Evolutionary conservation across 805 yeast genomes (phyloP).

Genomic region (Blastobotrys muscicola): DNA sequence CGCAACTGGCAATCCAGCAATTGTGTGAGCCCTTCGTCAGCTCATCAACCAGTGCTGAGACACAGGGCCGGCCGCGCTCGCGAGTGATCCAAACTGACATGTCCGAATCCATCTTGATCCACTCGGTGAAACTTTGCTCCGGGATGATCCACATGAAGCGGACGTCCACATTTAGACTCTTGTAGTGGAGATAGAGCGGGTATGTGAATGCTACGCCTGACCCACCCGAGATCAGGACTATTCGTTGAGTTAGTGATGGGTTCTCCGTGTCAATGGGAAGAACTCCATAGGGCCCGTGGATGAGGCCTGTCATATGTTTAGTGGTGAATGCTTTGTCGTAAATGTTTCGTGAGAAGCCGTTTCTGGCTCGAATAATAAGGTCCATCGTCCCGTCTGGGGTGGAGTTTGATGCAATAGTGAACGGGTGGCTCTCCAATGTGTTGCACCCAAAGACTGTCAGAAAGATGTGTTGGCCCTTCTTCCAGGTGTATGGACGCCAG

Average conservation of each 20-base stretch:
- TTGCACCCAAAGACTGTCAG: slow-evolving; percentile 16
- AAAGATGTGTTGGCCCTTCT: slow-evolving; percentile 19
- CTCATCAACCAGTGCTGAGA: slow-evolving; percentile 16
- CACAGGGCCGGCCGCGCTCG: slow-evolving; percentile 24
- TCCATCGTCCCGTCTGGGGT: slow-evolving; percentile 14
- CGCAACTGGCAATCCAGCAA: slow-evolving; percentile 24
- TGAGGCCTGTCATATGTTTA: slow-evolving; percentile 3
- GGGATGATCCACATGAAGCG: slow-evolving; percentile 26
- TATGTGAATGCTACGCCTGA: slow-evolving; percentile 27
- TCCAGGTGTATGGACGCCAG: slow-evolving; percentile 10
- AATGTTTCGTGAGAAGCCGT: slow-evolving; percentile 22
- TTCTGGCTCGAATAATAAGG: slow-evolving; percentile 24
- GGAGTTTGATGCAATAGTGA: slow-evolving; percentile 17
- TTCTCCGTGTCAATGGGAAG: not conserved
- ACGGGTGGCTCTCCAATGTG: slow-evolving; percentile 18
- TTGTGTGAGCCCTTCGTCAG: slow-evolving; percentile 13
- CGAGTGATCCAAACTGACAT: slow-evolving; percentile 24
- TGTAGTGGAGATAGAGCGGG: slow-evolving; percentile 16
- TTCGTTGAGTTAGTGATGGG: slow-evolving; percentile 1
- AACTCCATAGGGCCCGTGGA: slow-evolving; percentile 22
- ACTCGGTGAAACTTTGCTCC: slow-evolving; percentile 17
- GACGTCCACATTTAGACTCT: slow-evolving; percentile 10
- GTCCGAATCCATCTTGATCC: slow-evolving; percentile 20
- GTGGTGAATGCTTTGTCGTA: slow-evolving; percentile 8
- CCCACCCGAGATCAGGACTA: slow-evolving; percentile 26